Percentiles rank a stretch among this genome's conserved stretches.
phyloP scores from a whole-genome alignment of 495 filamentous ascomycete species.

The Xylaria longipes region DNA sequence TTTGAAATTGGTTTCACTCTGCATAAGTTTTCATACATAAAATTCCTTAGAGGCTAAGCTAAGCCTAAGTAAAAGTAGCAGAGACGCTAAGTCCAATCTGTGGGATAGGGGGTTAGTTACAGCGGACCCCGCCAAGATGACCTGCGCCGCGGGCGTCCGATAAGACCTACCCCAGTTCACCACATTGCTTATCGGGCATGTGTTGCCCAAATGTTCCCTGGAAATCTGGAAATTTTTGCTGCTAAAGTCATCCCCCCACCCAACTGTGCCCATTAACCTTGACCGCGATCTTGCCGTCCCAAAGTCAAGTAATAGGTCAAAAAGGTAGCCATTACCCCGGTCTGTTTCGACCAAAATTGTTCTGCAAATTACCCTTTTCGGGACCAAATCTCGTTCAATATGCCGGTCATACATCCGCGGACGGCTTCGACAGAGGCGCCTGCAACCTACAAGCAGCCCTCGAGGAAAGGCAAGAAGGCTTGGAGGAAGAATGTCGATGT shows the following conservation, averaged over 20 bases:
- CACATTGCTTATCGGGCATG: conserved; percentile 11
- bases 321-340: neutral
- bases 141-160: neutral
- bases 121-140: neutral
- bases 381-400: conserved; percentile 27
- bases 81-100: too few relatives aligned
- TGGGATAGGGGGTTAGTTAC: too few relatives aligned
- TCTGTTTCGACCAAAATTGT: neutral
- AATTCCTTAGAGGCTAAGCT: too few relatives aligned
- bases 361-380: neutral
- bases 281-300: neutral
- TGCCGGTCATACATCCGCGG: conserved; percentile 41
- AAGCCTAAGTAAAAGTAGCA: too few relatives aligned
- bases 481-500: conserved; percentile 99
- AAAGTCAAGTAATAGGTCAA: neutral
- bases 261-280: conserved; percentile 9
- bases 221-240: conserved; percentile 20
- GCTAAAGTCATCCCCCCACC: conserved; percentile 20
- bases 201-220: neutral
- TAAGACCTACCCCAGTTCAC: neutral
- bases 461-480: conserved; percentile 95
- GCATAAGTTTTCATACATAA: too few relatives aligned
- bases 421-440: conserved; percentile 50
- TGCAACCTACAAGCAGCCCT: conserved; percentile 75
- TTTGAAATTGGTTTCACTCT: too few relatives aligned